phyloP scores from a whole-genome alignment of 2,329 filamentous ascomycete species.

The Colletotrichum abscissum region DNA sequence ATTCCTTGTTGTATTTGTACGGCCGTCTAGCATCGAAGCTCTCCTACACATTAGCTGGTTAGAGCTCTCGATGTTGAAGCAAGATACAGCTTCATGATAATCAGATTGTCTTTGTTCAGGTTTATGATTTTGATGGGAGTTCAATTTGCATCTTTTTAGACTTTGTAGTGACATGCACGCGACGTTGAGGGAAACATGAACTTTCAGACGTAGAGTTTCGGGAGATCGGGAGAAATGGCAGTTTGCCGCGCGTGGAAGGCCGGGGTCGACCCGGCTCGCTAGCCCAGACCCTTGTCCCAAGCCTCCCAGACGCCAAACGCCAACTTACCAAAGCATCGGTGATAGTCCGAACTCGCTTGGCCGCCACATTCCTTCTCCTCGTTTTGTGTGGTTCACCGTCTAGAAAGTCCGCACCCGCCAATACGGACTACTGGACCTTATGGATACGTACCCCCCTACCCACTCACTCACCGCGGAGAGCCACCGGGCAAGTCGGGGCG shows the following conservation, averaged over 20 bases:
- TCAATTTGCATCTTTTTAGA: background rate
- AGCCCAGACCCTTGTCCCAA: background rate
- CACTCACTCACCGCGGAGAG: background rate
- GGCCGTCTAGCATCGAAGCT: background rate
- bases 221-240: background rate
- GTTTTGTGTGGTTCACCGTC: background rate
- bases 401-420: background rate
- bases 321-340: conserved; percentile 10
- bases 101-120: conserved; percentile 2
- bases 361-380: background rate
- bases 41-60: background rate
- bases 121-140: background rate
- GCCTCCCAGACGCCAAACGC: background rate
- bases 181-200: background rate
- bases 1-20: conserved; percentile 29
- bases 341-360: conserved; percentile 20
- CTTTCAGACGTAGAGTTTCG: background rate
- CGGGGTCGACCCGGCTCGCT: background rate
- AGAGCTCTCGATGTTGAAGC: background rate
- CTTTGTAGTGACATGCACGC: background rate
- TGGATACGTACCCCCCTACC: background rate
- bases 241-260: background rate
- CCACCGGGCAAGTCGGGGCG: background rate
- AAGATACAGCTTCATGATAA: conserved; percentile 9
- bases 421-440: background rate